Conservation (phyloP, 148 eudicot genomes). For the Camellia sinensis region DNA sequence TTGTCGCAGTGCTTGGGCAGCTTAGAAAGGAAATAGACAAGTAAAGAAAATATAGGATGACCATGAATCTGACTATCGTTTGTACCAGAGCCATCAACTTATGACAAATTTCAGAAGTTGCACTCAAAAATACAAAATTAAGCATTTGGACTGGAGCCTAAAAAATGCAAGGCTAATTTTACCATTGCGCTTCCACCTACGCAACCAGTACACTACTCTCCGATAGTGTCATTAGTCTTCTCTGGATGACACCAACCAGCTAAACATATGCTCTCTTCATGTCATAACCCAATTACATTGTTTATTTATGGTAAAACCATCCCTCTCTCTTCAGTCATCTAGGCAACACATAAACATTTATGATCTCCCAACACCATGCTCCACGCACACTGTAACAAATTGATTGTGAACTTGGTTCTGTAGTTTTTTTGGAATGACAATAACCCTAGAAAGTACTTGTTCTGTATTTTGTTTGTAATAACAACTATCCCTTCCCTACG, state of each 20-base stretch:
- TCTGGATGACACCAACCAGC: background rate
- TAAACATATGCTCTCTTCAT: background rate
- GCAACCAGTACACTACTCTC: background rate
- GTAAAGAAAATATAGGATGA: background rate
- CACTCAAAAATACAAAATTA: background rate
- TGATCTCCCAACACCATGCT: conserved; percentile 1
- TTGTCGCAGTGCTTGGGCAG: conserved; percentile 65
- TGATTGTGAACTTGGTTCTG: too few species aligned
- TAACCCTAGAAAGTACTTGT: too few species aligned
- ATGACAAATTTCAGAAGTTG: background rate
- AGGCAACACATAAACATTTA: background rate
- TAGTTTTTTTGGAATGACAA: too few species aligned
- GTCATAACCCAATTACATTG: background rate
- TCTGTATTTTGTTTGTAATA: too few species aligned
- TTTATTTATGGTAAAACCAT: background rate
- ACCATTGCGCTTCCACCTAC: background rate
- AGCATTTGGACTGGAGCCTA: background rate
- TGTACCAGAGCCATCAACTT: background rate
- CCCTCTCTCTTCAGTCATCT: background rate
- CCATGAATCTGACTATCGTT: background rate
- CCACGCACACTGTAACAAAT: background rate
- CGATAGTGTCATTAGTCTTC: background rate
- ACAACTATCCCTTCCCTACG: background rate
- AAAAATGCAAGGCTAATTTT: background rate
- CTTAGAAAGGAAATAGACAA: background rate